Evolutionary conservation across 1,284 basidiomycete genomes (phyloP).

Genomic region (Heliocybe sulcata): DNA sequence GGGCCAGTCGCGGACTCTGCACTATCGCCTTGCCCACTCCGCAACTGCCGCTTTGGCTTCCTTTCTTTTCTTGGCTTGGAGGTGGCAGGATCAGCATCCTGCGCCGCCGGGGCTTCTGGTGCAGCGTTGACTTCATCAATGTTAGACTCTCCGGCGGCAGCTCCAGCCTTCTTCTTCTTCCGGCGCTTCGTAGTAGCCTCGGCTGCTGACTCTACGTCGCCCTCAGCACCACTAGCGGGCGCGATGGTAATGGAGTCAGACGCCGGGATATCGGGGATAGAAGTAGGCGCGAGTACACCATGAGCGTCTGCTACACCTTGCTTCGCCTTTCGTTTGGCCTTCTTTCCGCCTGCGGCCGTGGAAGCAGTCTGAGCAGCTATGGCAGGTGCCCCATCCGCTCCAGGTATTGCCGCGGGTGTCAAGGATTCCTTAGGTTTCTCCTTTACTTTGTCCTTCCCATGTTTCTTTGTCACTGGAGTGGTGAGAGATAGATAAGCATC

Average conservation of each 20-base stretch:
- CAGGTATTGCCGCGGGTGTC: too few relatives aligned
- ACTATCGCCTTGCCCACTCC: not conserved
- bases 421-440: too few relatives aligned
- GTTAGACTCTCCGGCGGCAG: slow-evolving; percentile 4
- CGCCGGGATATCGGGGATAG: not conserved
- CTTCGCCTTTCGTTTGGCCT: slow-evolving; percentile 17
- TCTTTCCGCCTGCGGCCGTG: slow-evolving; percentile 9
- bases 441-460: too few relatives aligned
- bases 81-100: slow-evolving; percentile 1
- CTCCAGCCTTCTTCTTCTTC: slow-evolving; percentile 13
- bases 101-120: slow-evolving; percentile 7
- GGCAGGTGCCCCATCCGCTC: too few relatives aligned
- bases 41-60: slow-evolving; percentile 11
- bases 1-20: not conserved
- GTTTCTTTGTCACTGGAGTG: not conserved
- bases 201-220: slow-evolving; percentile 10
- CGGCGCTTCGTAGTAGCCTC: slow-evolving; percentile 11
- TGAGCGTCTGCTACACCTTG: slow-evolving; percentile 11
- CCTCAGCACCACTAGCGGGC: slow-evolving; percentile 9
- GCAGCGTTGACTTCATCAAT: not conserved
- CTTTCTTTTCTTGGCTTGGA: slow-evolving; percentile 12
- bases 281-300: not conserved
- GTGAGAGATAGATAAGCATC: not conserved
- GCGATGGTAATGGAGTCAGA: slow-evolving; percentile 1
- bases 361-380: not conserved